Percentiles rank a stretch among this genome's conserved stretches.
phyloP scores from a whole-genome alignment of 2,329 filamentous ascomycete species.

The Corynespora cassiicola region DNA sequence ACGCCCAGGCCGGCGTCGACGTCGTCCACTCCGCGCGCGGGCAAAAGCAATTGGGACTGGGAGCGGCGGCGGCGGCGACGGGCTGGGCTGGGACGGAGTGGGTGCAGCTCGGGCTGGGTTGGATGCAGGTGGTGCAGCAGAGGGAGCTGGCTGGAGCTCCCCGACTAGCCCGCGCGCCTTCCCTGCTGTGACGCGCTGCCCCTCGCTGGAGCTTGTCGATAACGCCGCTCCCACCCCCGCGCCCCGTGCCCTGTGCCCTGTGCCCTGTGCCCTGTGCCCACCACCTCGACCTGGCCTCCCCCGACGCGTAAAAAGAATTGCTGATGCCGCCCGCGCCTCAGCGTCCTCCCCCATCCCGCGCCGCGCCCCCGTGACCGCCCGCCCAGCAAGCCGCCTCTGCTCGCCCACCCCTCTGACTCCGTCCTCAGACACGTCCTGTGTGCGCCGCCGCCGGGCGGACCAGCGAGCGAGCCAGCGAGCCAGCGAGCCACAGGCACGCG shows the following conservation, averaged over 20 bases:
- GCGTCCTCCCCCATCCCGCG: too few relatives aligned
- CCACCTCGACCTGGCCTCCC: conserved; percentile 7
- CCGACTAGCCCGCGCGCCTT: conserved; percentile 18
- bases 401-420: not conserved
- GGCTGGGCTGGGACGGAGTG: conserved; percentile 16
- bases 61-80: conserved; percentile 11
- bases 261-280: conserved; percentile 6
- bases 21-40: conserved; percentile 20
- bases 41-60: conserved; percentile 34
- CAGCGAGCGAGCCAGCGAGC: too few relatives aligned
- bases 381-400: conserved; percentile 4
- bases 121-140: too few relatives aligned
- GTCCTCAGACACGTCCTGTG: too few relatives aligned
- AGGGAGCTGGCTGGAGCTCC: conserved; percentile 39
- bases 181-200: conserved; percentile 12
- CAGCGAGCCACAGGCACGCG: too few relatives aligned
- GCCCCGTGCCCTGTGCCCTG: conserved; percentile 8
- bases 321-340: not conserved
- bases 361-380: conserved; percentile 3
- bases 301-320: conserved; percentile 10
- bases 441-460: too few relatives aligned
- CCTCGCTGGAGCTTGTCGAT: conserved; percentile 15
- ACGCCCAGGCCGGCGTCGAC: conserved; percentile 14
- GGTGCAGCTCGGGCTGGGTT: too few relatives aligned
- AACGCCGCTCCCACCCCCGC: conserved; percentile 11